Evolutionary conservation across 2,329 filamentous ascomycete genomes (phyloP), one percentile per base, ranked within the genome.

Genomic region (Elsinoe arachidis): DNA sequence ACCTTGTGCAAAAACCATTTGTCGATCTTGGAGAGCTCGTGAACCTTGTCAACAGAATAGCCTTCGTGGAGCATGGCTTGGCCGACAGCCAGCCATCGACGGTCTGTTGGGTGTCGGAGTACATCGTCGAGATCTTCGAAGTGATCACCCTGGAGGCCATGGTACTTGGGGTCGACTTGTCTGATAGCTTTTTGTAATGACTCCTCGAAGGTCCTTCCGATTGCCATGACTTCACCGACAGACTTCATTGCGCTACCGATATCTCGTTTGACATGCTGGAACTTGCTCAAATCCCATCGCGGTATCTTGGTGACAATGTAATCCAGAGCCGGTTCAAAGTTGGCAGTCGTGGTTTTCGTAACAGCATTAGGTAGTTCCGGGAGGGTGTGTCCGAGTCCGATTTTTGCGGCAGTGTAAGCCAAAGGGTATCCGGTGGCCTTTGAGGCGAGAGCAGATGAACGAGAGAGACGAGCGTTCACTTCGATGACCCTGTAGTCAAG

Each of bases 1-100:
- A 99, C 84, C 82, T 99, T 97, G 84, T 96, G 84, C 66, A 99
- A 77, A 80, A 99, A 99, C 93, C 93, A 97, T 76, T 95, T 96
- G 78, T 97, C 93, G 67, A 99, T 99, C 81, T 96, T 96, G 76
- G 88, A 95, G 65, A 99, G 78, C 5, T 96, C 90, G 70, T 97
- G 90, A 14, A 99, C 80, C 72, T 82, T 85, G 63, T 99, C 92
- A 47, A 96, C 90, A 1, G 88, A 84, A 79, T 99, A 99, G 73
- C 87, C 87, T 76, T 96, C 90, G 78, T 97, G 90, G 64, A 96
- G 84, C 90, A 99, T 95, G 63, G 93, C 93, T 76, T 97, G 91
- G 46, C 93, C 92, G 69, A 99, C 90, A 62, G 93, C 93, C 66
- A 99, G 81, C 93, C 93, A 97, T 73, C 93, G 85, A 67, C 93